phyloP scores from a whole-genome alignment of 495 filamentous ascomycete species.

The Xylaria flabelliformis region DNA sequence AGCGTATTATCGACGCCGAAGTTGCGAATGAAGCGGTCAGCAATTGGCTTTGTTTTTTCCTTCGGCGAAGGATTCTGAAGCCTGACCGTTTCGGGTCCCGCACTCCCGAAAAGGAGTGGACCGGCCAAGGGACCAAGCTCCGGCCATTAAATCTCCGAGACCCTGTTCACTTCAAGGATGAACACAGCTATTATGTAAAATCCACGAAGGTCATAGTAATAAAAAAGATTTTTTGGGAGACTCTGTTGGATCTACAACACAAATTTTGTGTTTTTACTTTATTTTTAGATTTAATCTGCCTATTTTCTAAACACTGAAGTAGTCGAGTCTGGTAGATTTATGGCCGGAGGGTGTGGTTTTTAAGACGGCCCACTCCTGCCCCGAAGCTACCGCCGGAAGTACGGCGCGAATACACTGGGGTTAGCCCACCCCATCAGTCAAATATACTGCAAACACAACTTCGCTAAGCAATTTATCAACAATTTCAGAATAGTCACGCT shows the following conservation, averaged over 20 bases:
- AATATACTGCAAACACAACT: neutral
- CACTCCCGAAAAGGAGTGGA: neutral
- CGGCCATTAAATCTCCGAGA: neutral
- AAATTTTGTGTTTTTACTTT: neutral
- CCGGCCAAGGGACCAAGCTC: neutral
- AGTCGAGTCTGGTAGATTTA: neutral
- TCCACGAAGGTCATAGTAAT: neutral
- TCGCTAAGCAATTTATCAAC: neutral
- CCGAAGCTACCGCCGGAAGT: too few relatives aligned
- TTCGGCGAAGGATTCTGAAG: neutral
- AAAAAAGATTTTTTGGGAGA: neutral
- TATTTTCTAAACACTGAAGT: neutral
- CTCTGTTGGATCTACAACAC: neutral
- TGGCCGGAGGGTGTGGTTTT: neutral
- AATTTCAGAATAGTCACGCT: neutral
- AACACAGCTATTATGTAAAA: neutral
- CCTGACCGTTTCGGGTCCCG: neutral
- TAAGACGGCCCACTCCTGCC: too few relatives aligned
- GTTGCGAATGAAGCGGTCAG: neutral
- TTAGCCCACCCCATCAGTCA: neutral
- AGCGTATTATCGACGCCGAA: neutral
- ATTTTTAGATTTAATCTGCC: neutral
- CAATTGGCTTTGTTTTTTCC: neutral
- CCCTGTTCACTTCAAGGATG: neutral
- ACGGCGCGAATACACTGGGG: neutral